These are phyloP conservation scores for Dryas octopetala DNA, from an alignment of 306 rosid species.

Conservation along the genomic window DNA sequence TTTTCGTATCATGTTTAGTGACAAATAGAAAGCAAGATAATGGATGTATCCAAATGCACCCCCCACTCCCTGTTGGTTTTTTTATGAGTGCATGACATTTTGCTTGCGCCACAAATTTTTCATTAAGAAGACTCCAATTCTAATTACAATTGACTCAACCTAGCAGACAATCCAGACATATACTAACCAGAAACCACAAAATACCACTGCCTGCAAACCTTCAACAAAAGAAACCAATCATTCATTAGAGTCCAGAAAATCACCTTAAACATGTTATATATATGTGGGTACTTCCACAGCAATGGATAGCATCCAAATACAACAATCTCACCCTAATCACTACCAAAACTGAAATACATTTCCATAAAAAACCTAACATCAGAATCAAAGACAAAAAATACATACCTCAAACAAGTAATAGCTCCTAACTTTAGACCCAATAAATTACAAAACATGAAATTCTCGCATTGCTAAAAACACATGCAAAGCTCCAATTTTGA, in stretches of 20 bases:
- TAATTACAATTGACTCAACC: neutral
- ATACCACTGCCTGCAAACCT: too few species aligned
- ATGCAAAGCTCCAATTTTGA: constrained; percentile 20
- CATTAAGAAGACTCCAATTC: neutral
- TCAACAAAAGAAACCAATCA: neutral
- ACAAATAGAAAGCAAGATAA: neutral
- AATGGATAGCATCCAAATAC: too few species aligned
- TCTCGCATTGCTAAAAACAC: neutral
- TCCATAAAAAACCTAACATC: neutral
- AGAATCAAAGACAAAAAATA: too few species aligned
- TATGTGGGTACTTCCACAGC: too few species aligned
- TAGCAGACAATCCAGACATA: neutral
- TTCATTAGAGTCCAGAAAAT: too few species aligned
- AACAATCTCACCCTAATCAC: too few species aligned
- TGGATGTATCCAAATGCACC: too few species aligned
- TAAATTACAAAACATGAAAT: neutral
- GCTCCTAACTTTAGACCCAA: neutral
- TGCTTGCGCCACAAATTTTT: neutral
- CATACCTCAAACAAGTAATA: too few species aligned
- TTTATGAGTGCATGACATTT: neutral
- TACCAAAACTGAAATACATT: neutral
- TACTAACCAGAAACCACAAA: neutral
- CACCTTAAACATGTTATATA: too few species aligned
- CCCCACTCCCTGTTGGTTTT: neutral
- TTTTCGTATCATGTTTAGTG: neutral